Evolutionary conservation across 1,284 basidiomycete genomes (phyloP), one percentile per base, ranked within the genome.

Genomic region (Marasmius oreades): DNA sequence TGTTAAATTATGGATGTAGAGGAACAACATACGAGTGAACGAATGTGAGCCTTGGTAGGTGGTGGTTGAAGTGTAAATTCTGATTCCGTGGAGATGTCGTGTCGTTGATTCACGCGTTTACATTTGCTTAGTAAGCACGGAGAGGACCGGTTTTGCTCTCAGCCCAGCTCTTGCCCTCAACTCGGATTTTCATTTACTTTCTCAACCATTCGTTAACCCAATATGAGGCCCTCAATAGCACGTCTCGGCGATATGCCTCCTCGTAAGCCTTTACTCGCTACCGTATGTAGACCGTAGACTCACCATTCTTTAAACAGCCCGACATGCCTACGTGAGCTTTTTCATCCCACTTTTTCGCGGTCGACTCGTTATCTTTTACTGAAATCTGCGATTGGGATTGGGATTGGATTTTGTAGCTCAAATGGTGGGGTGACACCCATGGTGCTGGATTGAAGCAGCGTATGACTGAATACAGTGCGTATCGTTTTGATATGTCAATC

Each of bases 381-480:
- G 39, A 46, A 39, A n/a, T 26, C 51, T 34, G 44, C 55, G 55
- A 51, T 16, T 44, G 20, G 56, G 10, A 31, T 31, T 31, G 4
- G 28, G 28, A 10, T n/a, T n/a, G 10, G 10, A 31, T 10, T 5
- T 10, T 10, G 26, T 69, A 95, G 92, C 89, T 82, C 73, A 78
- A 88, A 55, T 96, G 94, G 94, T 97, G 94, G 94, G 94, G 94
- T 76, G 87, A 90, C 74, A 83, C 85, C 69, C 76, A 77, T 52
- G 80, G 81, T 58, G 22, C 44, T 5, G 79, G 76, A 43, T 63
- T 73, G 51, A 86, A 79, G 73, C 92, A 94, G 70, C 92, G 93
- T 58, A 79, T 96, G 61, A 75, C 82, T 55, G 74, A 79, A 66
- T 97, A 97, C 79, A 78, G 94, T 96, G 66, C 73, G 90, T 80